Base-by-base conservation (phyloP, 1,284 basidiomycete genomes). In the Marasmius tenuissimus region DNA sequence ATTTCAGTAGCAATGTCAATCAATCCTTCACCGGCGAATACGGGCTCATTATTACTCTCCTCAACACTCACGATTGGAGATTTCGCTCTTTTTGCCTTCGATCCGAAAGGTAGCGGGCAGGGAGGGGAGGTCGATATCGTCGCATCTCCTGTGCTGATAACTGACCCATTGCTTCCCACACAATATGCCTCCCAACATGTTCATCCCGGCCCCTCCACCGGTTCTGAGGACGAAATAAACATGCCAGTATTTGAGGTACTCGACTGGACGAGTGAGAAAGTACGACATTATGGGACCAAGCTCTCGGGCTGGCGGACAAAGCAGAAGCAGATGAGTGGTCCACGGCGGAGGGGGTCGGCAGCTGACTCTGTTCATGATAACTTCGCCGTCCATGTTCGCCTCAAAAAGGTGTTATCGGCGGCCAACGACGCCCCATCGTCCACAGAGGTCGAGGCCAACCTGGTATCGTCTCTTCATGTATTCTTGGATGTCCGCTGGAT, bases 401-500 rank as follows among this genome's bases (percentile, higher is more conserved):
- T 54, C 34, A 35, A 54, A 16, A 54, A 14, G 10, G 38, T 16
- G 34, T 18, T 35, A 34, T 35, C 34, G 20, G 14, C 57, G 20
- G 37, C 14, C 14, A 39, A 49, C n/a, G 64, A 62, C 20, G 58
- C 52, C 39, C 14, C 35, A 55, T 48, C 42, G 37, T 50, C 35
- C 57, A 49, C 54, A n/a, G 58, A 59, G 16, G 60, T 53, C 45
- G 68, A 73, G 10, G 58, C 82, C 7, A 75, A 80, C 35, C 65
- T 85, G 18, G 61, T 90, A 5, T 76, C 79, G 1, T 87, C 92
- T 1, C 67, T 94, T 6, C 93, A 94, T 68, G 50, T 91, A 12
- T 93, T 93, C 69, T 60, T 92, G 37, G 93, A 96, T 70, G 75
- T 93, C n/a, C 83, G 79, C 39, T 71, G 70, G 66, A 76, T 73